Evolutionary conservation across 257 asterid genomes (phyloP).

Genomic region (Plantago ovata): DNA sequence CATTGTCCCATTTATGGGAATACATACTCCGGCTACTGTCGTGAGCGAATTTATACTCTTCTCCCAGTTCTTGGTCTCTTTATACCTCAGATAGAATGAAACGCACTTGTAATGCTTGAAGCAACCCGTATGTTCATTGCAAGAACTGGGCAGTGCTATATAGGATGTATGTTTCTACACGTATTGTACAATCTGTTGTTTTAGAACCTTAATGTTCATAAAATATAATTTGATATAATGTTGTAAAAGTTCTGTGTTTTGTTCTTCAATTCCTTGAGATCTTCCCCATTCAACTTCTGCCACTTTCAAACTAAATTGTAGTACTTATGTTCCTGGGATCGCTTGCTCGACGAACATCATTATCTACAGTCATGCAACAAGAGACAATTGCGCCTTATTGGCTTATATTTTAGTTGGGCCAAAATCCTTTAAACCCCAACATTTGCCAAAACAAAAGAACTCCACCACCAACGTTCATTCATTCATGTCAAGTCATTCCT

Average conservation of each 20-base stretch:
- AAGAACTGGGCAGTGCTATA: slow-evolving; percentile 23
- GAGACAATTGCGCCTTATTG: too few relatives aligned
- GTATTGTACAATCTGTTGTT: slow-evolving; percentile 46
- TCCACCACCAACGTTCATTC: too few relatives aligned
- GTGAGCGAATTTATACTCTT: slow-evolving; percentile 83
- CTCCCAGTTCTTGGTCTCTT: slow-evolving; percentile 80
- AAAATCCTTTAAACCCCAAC: too few relatives aligned
- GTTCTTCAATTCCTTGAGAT: too few relatives aligned
- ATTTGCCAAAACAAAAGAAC: too few relatives aligned
- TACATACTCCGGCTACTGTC: slow-evolving; percentile 78
- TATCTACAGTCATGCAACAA: too few relatives aligned
- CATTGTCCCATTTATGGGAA: slow-evolving; percentile 86
- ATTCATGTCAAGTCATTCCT: too few relatives aligned
- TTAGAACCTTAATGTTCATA: slow-evolving; percentile 34
- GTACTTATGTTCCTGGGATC: too few relatives aligned
- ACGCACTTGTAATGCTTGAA: slow-evolving; percentile 21
- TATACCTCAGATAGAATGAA: slow-evolving; percentile 58
- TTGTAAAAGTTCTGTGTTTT: background rate
- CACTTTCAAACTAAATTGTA: too few relatives aligned
- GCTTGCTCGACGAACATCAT: too few relatives aligned
- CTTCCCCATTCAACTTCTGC: too few relatives aligned
- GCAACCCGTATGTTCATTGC: slow-evolving; percentile 19
- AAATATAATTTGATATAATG: slow-evolving; percentile 21
- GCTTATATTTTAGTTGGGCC: too few relatives aligned
- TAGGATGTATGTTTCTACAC: slow-evolving; percentile 35